phyloP scores from a whole-genome alignment of 2,329 filamentous ascomycete species.

The Trichoderma sp. region DNA sequence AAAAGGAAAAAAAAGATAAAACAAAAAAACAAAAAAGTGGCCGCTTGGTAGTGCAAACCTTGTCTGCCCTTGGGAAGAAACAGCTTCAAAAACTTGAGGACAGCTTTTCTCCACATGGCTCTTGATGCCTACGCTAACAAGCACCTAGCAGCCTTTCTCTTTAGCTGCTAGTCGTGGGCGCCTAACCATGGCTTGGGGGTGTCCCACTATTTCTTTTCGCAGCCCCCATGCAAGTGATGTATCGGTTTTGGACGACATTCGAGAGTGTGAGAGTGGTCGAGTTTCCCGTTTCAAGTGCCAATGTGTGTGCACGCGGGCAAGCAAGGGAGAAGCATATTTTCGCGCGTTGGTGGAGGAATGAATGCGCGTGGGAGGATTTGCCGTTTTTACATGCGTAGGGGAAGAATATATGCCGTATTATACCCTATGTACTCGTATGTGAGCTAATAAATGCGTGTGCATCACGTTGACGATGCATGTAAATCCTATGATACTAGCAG shows the following conservation, averaged over 20 bases:
- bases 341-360: neutral
- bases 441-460: neutral
- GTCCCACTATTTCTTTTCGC: neutral
- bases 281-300: neutral
- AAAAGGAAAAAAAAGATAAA: neutral
- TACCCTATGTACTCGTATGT: too few relatives aligned
- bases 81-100: neutral
- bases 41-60: neutral
- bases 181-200: neutral
- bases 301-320: neutral
- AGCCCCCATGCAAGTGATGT: conserved; percentile 4
- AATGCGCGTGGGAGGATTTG: neutral
- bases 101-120: neutral
- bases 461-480: neutral
- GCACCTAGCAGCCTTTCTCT: neutral
- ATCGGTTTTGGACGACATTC: conserved; percentile 1
- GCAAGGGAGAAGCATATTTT: neutral
- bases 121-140: neutral
- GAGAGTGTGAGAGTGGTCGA: neutral
- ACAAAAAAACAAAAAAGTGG: neutral
- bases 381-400: neutral
- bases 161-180: conserved; percentile 1
- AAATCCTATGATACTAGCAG: neutral
- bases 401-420: too few relatives aligned
- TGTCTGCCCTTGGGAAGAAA: neutral